Evolutionary conservation across 768 basidiomycete species (phyloP), one percentile per base, ranked within the genome.

Genomic region (Phanerochaete sordida): DNA sequence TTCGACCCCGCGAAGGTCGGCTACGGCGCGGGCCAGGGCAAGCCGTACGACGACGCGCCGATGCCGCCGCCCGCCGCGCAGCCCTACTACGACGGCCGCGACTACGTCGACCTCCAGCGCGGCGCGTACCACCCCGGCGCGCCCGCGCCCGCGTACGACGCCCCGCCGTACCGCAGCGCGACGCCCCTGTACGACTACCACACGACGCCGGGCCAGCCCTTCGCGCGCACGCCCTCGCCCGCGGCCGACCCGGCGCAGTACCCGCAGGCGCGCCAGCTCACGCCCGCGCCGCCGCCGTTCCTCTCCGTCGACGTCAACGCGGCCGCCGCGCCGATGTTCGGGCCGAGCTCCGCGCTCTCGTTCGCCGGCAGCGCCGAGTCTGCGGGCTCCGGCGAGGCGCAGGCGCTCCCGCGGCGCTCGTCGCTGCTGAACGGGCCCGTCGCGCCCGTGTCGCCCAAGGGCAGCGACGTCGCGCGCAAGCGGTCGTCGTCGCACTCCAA

Each of bases 361-460:
- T 49, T 63, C 35, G 53, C 31, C 43, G 52, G 49, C 46, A 46
- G 47, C 51, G 11, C 63, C 67, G 30, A 49, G 30, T 27, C 45
- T 31, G 51, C 39, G 24, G 33, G 52, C 39, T 16, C 39, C 21
- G 27, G 51, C 26, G 62, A 62, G 52, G 33, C 57, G 31, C 58
- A 37, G 26, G 21, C 24, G 37, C 15, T 46, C 35, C 49, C 51
- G 31, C 63, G 59, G n/a, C 57, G 59, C 12, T 59, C 62, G 59
- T 66, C 67, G 39, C 39, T 68, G 58, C 56, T 65, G 46, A 63
- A 65, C 62, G 48, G 65, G 39, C 65, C 65, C 35, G 39, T 43
- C 28, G 30, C 56, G 23, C 43, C 56, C 19, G 12, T 8, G 7
- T 6, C 46, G 13, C 37, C 58, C 9, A 61, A 57, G 55, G 47